Evolutionary conservation across 768 basidiomycete genomes (phyloP).

Genomic region (Asterophora lycoperdoides): DNA sequence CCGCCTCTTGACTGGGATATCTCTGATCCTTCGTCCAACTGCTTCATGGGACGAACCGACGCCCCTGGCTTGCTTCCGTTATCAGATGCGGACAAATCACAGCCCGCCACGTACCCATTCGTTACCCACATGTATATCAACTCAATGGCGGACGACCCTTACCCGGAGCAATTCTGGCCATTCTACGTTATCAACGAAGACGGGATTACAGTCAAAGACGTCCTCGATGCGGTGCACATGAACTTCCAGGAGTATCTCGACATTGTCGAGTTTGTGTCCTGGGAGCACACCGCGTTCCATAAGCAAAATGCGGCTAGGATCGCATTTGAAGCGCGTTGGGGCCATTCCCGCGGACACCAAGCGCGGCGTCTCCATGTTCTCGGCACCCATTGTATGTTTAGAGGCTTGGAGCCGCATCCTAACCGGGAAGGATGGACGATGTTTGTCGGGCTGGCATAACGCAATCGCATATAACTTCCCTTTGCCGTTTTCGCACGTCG

Average conservation of each 20-base stretch:
- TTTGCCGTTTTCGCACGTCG: not conserved
- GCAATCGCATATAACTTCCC: too few relatives aligned
- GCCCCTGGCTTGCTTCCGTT: constrained; percentile 24
- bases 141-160: constrained; percentile 47
- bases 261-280: constrained; percentile 32
- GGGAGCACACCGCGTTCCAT: constrained; percentile 18
- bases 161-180: constrained; percentile 52
- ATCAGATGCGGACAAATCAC: constrained; percentile 35
- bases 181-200: constrained; percentile 42
- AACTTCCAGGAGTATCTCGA: constrained; percentile 39
- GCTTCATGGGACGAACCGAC: constrained; percentile 28
- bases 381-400: constrained; percentile 44
- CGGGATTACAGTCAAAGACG: constrained; percentile 49
- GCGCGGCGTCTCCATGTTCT: constrained; percentile 44
- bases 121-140: constrained; percentile 54
- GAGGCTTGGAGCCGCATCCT: constrained; percentile 49
- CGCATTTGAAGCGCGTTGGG: constrained; percentile 26
- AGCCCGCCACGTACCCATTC: constrained; percentile 64
- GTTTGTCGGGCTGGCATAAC: constrained; percentile 19
- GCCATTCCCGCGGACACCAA: constrained; percentile 17
- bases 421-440: constrained; percentile 44
- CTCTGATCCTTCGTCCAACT: constrained; percentile 19
- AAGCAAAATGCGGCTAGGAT: constrained; percentile 28
- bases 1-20: constrained; percentile 49
- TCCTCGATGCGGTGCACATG: constrained; percentile 41